A percentile compares a stretch with the other conserved stretches of the same genome.
Conservation (phyloP, 768 basidiomycete genomes). For the Trametes cingulata region DNA sequence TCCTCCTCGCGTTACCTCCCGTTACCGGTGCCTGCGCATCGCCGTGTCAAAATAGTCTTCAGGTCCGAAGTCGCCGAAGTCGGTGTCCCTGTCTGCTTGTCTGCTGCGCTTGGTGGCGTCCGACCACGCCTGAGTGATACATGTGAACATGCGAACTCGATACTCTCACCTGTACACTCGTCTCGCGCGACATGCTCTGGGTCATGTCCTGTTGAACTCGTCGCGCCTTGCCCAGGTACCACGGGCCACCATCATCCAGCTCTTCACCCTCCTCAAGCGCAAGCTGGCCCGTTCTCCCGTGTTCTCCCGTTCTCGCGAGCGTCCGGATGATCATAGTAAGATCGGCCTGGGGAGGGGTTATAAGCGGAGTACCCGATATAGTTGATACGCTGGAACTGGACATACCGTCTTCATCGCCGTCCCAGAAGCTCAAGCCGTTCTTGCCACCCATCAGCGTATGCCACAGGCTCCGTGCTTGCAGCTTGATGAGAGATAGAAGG, state of each 20-base stretch:
- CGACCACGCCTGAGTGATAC: slow-evolving; percentile 51
- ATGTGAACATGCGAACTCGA: no score
- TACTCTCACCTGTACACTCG: slow-evolving; percentile 39
- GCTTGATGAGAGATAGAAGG: slow-evolving; percentile 72
- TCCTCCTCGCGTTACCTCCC: slow-evolving; percentile 64
- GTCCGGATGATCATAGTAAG: slow-evolving; percentile 21
- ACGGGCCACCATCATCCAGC: slow-evolving; percentile 42
- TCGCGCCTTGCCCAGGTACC: slow-evolving; percentile 86
- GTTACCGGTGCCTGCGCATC: slow-evolving; percentile 51
- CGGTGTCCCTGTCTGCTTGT: slow-evolving; percentile 58
- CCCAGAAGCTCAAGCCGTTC: slow-evolving; percentile 70
- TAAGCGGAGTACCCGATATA: no score
- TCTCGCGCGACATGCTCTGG: slow-evolving; percentile 36
- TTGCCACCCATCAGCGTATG: slow-evolving; percentile 62
- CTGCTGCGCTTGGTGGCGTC: slow-evolving; percentile 69
- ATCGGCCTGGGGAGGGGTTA: slow-evolving; percentile 7
- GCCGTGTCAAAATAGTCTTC: slow-evolving; percentile 83
- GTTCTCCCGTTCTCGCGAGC: slow-evolving; percentile 24
- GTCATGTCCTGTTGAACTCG: slow-evolving; percentile 58
- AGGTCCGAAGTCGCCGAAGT: slow-evolving; percentile 74
- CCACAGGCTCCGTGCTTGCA: slow-evolving; percentile 85
- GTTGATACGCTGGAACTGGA: no score
- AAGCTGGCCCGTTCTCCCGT: slow-evolving; percentile 1
- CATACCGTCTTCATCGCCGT: slow-evolving; percentile 52
- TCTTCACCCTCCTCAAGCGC: slow-evolving; percentile 28